Base-by-base conservation (phyloP, 805 yeast genomes). In the Candida maris region DNA sequence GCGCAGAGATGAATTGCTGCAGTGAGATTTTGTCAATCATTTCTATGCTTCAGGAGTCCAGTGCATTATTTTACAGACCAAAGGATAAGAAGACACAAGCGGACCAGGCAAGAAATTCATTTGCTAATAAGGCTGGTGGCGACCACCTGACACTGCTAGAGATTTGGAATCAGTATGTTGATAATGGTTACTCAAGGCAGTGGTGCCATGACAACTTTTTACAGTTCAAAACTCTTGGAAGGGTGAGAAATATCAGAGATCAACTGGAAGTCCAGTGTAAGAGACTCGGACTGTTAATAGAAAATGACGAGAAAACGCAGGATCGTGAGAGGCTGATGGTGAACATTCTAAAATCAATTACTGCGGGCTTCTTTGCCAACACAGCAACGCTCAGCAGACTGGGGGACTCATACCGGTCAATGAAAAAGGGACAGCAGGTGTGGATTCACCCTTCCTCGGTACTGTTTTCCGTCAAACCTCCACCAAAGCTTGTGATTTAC, bases 121-220 rank as follows among this genome's bases (percentile, higher is more conserved):
- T 89, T 51, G 56, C 60, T 10, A 70, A 68, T 19, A 41, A 51
- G 7, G 59, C 69, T 3, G 65, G 71, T 1, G 91, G 97, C 4
- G 97, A 91, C 56, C 96, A 88, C 51, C 54, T 88, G 45, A 74
- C 89, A 1, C 64, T 85, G 26, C 59, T 89, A 32, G 81, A 84
- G 41, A 72, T 88, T 0, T 91, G 80, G 71, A 67, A 75, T n/a
- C 79, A 79, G 45, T 91, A 95, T 94, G 69, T 55, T 4, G 78
- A 75, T 4, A 71, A 71, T 23, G 85, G 82, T 1, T 79, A 65
- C 53, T 80, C 94, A 1, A 65, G 66, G 17, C 73, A 75, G 32
- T 91, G 97, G 97, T 89, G 97, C 51, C 73, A 70, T 42, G 96
- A 88, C 48, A 81, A 85, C 51, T 86, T 76, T 52, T 54, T 91